phyloP scores from a whole-genome alignment of 2,329 filamentous ascomycete genomes.

The Fusarium sp. region DNA sequence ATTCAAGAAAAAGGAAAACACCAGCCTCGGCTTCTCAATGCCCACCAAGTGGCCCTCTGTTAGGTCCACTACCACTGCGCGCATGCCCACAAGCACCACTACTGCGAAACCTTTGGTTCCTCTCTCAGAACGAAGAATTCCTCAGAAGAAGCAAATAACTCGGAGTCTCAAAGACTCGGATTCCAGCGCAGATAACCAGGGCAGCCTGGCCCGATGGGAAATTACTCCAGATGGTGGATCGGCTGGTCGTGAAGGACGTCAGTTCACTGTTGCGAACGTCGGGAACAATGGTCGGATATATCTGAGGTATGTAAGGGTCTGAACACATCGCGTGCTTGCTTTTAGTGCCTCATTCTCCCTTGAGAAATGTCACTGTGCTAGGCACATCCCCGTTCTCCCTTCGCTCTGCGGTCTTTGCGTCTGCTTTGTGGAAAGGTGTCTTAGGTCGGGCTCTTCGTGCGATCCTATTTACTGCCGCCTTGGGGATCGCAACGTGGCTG shows the following conservation, averaged over 20 bases:
- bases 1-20: slow-evolving; percentile 38
- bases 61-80: slow-evolving; percentile 40
- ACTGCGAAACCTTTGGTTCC: slow-evolving; percentile 59
- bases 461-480: slow-evolving; percentile 27
- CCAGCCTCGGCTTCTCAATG: slow-evolving; percentile 29
- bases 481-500: slow-evolving; percentile 29
- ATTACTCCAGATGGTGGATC: slow-evolving; percentile 72
- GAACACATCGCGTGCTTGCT: slow-evolving; percentile 14
- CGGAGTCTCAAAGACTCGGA: slow-evolving; percentile 62
- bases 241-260: slow-evolving; percentile 73
- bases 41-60: slow-evolving; percentile 42
- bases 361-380: slow-evolving; percentile 29
- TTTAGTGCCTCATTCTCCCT: slow-evolving; percentile 24
- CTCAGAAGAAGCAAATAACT: slow-evolving; percentile 55
- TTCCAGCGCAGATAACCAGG: slow-evolving; percentile 60
- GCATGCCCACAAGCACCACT: slow-evolving; percentile 42
- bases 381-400: slow-evolving; percentile 36
- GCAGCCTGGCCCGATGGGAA: slow-evolving; percentile 59
- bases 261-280: slow-evolving; percentile 85
- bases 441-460: slow-evolving; percentile 18
- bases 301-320: slow-evolving; percentile 69
- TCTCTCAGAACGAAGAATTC: slow-evolving; percentile 61
- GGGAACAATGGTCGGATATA: slow-evolving; percentile 88
- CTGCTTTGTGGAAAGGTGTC: slow-evolving; percentile 35
- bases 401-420: slow-evolving; percentile 24